Evolutionary conservation across 202 grass and related monocot genomes (phyloP).

Genomic region (Zoysia matrella): DNA sequence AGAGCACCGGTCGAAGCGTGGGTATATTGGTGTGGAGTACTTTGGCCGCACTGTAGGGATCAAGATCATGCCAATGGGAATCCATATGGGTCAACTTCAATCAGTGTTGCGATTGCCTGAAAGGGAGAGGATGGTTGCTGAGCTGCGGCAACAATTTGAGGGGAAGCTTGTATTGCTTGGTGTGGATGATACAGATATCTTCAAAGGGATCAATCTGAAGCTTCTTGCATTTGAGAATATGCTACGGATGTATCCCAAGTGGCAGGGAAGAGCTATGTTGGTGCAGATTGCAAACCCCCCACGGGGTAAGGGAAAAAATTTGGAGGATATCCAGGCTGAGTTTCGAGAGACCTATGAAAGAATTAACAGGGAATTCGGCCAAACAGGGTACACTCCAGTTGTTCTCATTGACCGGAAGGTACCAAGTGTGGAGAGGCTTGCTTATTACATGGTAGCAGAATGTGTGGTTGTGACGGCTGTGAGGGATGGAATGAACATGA

Average conservation of each 20-base stretch:
- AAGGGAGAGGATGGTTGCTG: slow-evolving; percentile 57
- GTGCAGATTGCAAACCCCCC: slow-evolving; percentile 88
- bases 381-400: slow-evolving; percentile 60
- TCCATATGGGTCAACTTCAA: slow-evolving; percentile 93
- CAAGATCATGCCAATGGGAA: slow-evolving; percentile 91
- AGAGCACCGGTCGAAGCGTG: slow-evolving; percentile 90
- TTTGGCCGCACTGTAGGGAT: slow-evolving; percentile 90
- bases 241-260: slow-evolving; percentile 73
- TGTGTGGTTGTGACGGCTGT: slow-evolving; percentile 94
- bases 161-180: slow-evolving; percentile 80
- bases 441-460: slow-evolving; percentile 76
- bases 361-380: slow-evolving; percentile 74
- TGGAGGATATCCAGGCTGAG: slow-evolving; percentile 65
- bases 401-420: slow-evolving; percentile 67
- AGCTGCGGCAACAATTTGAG: slow-evolving; percentile 64
- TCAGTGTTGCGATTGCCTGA: slow-evolving; percentile 62
- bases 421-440: slow-evolving; percentile 65
- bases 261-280: slow-evolving; percentile 73
- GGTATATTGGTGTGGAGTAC: slow-evolving; percentile 87
- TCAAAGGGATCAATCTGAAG: slow-evolving; percentile 94
- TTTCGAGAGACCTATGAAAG: slow-evolving; percentile 67
- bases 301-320: slow-evolving; percentile 68
- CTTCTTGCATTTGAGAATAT: slow-evolving; percentile 89
- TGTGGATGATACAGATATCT: slow-evolving; percentile 92
- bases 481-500: slow-evolving; percentile 96